A percentile compares a stretch with the other conserved stretches of the same genome.
Evolutionary conservation across 371 early-diverging fungal species (phyloP).

Genomic region (Haplosporangium sp.): DNA sequence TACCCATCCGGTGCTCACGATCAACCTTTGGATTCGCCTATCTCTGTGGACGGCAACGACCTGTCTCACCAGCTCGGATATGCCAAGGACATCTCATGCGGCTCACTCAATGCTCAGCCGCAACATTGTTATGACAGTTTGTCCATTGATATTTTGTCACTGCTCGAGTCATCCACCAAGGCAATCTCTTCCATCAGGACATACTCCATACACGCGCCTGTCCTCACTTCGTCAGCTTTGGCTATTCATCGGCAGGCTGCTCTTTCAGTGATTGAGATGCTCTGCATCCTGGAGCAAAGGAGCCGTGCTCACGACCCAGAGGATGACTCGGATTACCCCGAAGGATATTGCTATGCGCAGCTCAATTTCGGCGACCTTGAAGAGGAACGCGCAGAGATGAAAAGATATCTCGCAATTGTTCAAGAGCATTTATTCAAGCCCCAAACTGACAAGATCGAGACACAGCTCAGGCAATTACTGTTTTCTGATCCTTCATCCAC

Average conservation of each 20-base stretch:
- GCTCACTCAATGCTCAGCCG: slow-evolving; percentile 25
- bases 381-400: slow-evolving; percentile 43
- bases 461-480: slow-evolving; percentile 26
- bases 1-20: slow-evolving; percentile 34
- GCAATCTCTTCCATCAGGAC: slow-evolving; percentile 54
- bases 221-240: slow-evolving; percentile 36
- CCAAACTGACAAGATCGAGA: slow-evolving; percentile 26
- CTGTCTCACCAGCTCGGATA: slow-evolving; percentile 26
- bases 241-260: slow-evolving; percentile 46
- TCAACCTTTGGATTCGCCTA: slow-evolving; percentile 31
- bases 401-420: slow-evolving; percentile 47
- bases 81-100: slow-evolving; percentile 26
- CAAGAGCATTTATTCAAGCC: slow-evolving; percentile 53
- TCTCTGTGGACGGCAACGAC: slow-evolving; percentile 23
- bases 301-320: slow-evolving; percentile 43
- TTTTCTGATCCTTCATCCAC: slow-evolving; percentile 4
- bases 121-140: slow-evolving; percentile 32
- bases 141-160: slow-evolving; percentile 40
- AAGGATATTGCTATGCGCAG: slow-evolving; percentile 51
- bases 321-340: slow-evolving; percentile 6
- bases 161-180: slow-evolving; percentile 55
- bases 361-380: slow-evolving; percentile 47
- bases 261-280: slow-evolving; percentile 55
- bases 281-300: slow-evolving; percentile 47
- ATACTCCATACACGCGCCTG: slow-evolving; percentile 55